phyloP scores from a whole-genome alignment of 441 rosid species.

The Syzygium malaccense region DNA sequence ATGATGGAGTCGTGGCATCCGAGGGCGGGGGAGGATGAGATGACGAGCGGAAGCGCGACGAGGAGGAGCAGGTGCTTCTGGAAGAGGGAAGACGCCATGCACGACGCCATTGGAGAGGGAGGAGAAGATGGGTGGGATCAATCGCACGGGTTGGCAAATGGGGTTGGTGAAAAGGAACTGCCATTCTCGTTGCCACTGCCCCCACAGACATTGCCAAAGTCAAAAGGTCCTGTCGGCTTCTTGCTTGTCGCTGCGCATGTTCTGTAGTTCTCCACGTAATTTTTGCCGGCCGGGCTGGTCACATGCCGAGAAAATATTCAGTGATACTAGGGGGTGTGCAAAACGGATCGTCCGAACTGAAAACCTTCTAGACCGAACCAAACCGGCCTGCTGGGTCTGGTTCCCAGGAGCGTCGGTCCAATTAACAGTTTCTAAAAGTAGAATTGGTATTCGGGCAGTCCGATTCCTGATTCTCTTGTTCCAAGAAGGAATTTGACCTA shows the following conservation, averaged over 20 bases:
- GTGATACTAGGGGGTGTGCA: too few relatives aligned
- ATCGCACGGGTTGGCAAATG: neutral
- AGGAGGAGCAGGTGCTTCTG: neutral
- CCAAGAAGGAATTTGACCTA: too few relatives aligned
- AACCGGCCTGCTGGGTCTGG: accelerated
- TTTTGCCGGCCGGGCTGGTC: too few relatives aligned
- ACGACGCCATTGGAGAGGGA: neutral
- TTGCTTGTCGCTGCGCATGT: too few relatives aligned
- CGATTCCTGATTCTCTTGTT: too few relatives aligned
- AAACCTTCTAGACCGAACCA: accelerated
- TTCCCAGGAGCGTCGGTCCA: too few relatives aligned
- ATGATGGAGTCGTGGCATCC: conserved; percentile 21
- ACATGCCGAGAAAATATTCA: too few relatives aligned
- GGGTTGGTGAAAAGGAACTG: neutral
- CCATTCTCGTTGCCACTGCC: neutral
- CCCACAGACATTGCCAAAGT: neutral
- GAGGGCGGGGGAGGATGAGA: neutral
- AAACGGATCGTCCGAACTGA: accelerated
- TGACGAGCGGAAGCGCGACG: neutral
- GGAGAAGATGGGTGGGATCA: neutral
- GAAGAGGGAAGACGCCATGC: neutral
- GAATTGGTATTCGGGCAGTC: accelerated
- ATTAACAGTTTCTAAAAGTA: accelerated
- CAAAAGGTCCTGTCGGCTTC: neutral
- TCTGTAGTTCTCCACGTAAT: too few relatives aligned